Evolutionary conservation across 306 rosid genomes (phyloP).

Genomic region (Quercus rubra): DNA sequence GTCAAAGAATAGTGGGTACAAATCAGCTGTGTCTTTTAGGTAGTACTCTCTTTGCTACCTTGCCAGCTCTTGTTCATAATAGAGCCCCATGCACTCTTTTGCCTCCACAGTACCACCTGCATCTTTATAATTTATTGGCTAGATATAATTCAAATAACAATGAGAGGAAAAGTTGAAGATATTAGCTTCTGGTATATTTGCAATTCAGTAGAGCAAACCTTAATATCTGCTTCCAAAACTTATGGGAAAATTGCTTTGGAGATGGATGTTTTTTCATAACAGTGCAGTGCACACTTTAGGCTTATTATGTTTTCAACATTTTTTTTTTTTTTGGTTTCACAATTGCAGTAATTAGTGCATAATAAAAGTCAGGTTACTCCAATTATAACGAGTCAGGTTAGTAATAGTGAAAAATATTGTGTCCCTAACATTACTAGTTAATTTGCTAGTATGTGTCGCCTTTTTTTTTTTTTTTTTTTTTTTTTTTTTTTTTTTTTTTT

Average conservation of each 20-base stretch:
- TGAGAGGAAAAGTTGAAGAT: background rate
- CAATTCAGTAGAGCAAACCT: conserved; percentile 7
- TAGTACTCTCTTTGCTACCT: conserved; percentile 29
- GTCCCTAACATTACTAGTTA: too few species aligned
- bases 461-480: accelerated
- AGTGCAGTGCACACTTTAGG: conserved; percentile 12
- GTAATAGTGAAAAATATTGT: too few species aligned
- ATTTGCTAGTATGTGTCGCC: too few species aligned
- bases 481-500: too few species aligned
- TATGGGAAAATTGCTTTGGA: conserved; percentile 26
- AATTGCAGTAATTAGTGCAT: too few species aligned
- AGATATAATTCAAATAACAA: background rate
- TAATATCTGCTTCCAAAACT: conserved; percentile 19
- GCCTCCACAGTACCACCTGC: conserved; percentile 8
- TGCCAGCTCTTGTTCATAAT: conserved; percentile 35
- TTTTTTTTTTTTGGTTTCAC: too few species aligned
- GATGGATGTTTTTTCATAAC: conserved; percentile 8
- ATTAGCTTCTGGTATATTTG: background rate
- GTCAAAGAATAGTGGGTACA: conserved; percentile 42
- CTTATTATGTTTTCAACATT: conserved; percentile 3
- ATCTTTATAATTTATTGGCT: conserved; percentile 6
- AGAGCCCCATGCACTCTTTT: conserved; percentile 39
- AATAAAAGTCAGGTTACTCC: too few species aligned
- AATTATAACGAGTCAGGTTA: too few species aligned
- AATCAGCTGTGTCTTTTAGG: conserved; percentile 37